Base-by-base conservation (phyloP, 1,284 basidiomycete species). In the Cystobasidium sp. region DNA sequence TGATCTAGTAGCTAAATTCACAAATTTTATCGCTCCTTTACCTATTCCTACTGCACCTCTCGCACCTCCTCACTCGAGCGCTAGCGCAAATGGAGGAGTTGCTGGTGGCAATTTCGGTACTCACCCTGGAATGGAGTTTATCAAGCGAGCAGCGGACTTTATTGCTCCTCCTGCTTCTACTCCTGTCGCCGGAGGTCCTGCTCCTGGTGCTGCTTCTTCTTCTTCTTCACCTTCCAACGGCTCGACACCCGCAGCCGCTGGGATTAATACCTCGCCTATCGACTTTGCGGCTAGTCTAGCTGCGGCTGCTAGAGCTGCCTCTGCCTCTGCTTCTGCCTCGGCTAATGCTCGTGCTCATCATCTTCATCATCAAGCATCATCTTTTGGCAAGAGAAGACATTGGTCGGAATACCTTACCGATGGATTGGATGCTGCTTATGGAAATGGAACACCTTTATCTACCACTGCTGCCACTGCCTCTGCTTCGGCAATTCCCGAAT, bases 121-220 rank as follows among this genome's bases (percentile, higher is more conserved):
- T 16, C 61, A 63, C 31, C n/a, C 61, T 24, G 61, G 61, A 24
- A 51, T 51, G 31, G 61, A 63, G 22, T 63, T 63, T 16, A 47
- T 63, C 44, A 63, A 49, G 44, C 61, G 61, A 63, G 61, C 61
- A 46, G 61, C 61, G 31, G 56, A 59, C 2, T 59, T 59, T n/a
- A 59, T 59, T 8, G 56, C 56, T 59, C 56, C 56, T 59, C 56
- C 56, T 41, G 37, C 56, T 56, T 9, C 31, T 12, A 31, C 31
- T 22, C 31, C 10, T 43, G 41, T 16, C 56, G n/a, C 7, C 31
- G 37, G 56, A 16, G 12, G 37, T 31, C 20, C 12, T 39, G 8
- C 14, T 37, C 31, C 8, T 31, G 6, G 53, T 31, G 24, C 6
- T 20, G 7, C 53, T n/a, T 31, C 10, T 20, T 20, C 10, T 1